A percentile compares a stretch with the other conserved stretches of the same genome.
phyloP scores from a whole-genome alignment of 2,329 filamentous ascomycete species.

The Arthrobotrys pseudoclavata region DNA sequence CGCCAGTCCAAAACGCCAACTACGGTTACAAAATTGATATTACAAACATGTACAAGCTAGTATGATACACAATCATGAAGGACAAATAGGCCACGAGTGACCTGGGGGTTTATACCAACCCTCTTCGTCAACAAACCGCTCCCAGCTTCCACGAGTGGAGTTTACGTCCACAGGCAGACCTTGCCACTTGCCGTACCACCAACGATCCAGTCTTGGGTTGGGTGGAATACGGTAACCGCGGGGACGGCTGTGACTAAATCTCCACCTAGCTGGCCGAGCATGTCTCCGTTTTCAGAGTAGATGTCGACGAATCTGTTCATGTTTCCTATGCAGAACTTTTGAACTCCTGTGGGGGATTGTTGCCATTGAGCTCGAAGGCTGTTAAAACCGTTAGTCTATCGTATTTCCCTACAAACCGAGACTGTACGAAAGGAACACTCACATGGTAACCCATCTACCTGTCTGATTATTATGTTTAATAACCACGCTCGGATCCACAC shows the following conservation, averaged over 20 bases:
- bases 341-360: slow-evolving; percentile 78
- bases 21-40: neutral
- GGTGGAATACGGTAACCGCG: slow-evolving; percentile 91
- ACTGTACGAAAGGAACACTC: neutral
- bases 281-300: slow-evolving; percentile 83
- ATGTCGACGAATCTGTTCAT: slow-evolving; percentile 98
- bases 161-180: slow-evolving; percentile 87
- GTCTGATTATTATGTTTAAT: slow-evolving; percentile 96
- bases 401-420: neutral
- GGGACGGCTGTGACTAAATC: slow-evolving; percentile 95
- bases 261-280: slow-evolving; percentile 87
- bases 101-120: neutral
- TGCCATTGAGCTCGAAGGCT: slow-evolving; percentile 91
- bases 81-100: slow-evolving; percentile 3
- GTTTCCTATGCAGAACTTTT: slow-evolving; percentile 92
- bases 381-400: slow-evolving; percentile 39
- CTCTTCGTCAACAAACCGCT: neutral
- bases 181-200: slow-evolving; percentile 94
- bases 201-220: slow-evolving; percentile 88
- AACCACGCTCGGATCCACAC: slow-evolving; percentile 77
- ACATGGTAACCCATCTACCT: slow-evolving; percentile 80
- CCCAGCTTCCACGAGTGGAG: neutral
- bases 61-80: slow-evolving; percentile 22
- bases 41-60: slow-evolving; percentile 24
- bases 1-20: slow-evolving; percentile 1